Base-by-base conservation (phyloP, 129 eudicot genomes). In the Centella asiatica region DNA sequence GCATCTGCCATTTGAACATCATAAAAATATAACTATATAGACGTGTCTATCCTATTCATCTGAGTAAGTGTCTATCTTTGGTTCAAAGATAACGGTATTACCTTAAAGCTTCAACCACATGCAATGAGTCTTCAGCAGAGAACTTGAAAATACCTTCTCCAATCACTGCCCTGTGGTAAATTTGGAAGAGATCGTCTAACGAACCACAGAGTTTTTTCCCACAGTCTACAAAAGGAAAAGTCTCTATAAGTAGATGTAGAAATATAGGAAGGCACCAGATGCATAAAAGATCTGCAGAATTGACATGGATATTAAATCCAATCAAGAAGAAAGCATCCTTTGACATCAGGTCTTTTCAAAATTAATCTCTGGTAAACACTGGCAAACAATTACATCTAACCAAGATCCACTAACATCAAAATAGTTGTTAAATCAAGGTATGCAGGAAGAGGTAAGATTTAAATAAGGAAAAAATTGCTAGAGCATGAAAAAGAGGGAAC, bases 21-120 rank as follows among this genome's bases (percentile, higher is more conserved):
- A 15, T 0, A 44, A 44, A 26, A 24, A 59, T 4, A 62, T 56
- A 34, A 17, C 32, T 20, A 56, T 56, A 56, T 15, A 56, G 5
- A 13, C 1, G 42, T 64, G 20, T 44, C 6, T 26, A 23, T 32
- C 32, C 44, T 8, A 2, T 56, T 32, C 39, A 32, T 32, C 44
- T 29, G 18, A 32, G 62, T 13, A 29, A 29, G n/a, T 34, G 27
- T 53, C 3, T 14, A 27, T 8, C 27, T 46, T 19, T 48, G 66
- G 31, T 4, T 20, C 57, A 28, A 36, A 44, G 71, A 79, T 55
- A 52, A 37, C 24, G 55, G 23, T 24, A 25, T n/a, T 82, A 93
- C 99, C 99, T 93, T 56, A 93, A 69, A 52, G 99, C 99, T 78
- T 93, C 99, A 51, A 93, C 99, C 24, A 93, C 69, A 71, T 85